A percentile compares a stretch with the other conserved stretches of the same genome.
Conservation (phyloP, 2,329 filamentous ascomycete genomes). For the Ophiostoma angusticollis region DNA sequence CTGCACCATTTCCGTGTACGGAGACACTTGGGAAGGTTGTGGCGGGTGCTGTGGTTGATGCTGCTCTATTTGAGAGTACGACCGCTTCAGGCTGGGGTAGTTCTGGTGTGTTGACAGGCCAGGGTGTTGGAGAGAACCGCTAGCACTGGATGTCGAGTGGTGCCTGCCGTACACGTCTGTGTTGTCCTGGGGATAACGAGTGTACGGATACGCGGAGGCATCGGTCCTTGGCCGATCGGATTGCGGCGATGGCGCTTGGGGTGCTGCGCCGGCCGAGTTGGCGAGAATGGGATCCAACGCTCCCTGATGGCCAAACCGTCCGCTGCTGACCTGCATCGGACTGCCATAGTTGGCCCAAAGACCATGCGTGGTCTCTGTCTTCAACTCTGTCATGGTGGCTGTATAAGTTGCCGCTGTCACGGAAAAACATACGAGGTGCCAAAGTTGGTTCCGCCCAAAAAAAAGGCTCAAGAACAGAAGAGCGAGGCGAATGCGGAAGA, state of each 20-base stretch:
- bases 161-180: slow-evolving; percentile 41
- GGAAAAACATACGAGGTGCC: slow-evolving; percentile 35
- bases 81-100: slow-evolving; percentile 43
- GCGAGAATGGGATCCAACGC: slow-evolving; percentile 37
- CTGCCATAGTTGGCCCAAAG: slow-evolving; percentile 47
- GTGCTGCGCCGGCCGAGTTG: slow-evolving; percentile 17
- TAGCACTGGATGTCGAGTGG: slow-evolving; percentile 9
- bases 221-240: slow-evolving; percentile 36
- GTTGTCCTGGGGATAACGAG: slow-evolving; percentile 42
- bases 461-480: background rate
- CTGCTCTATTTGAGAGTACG: slow-evolving; percentile 40
- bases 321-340: slow-evolving; percentile 38
- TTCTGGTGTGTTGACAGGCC: slow-evolving; percentile 37
- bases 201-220: slow-evolving; percentile 37
- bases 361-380: slow-evolving; percentile 45
- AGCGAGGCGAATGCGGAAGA: background rate
- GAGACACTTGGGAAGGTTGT: slow-evolving; percentile 19
- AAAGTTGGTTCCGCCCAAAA: background rate
- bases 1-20: slow-evolving; percentile 49
- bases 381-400: slow-evolving; percentile 51
- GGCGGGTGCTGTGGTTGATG: slow-evolving; percentile 4
- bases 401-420: slow-evolving; percentile 51
- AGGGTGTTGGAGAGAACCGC: slow-evolving; percentile 19
- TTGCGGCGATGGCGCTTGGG: slow-evolving; percentile 29
- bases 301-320: slow-evolving; percentile 31